phyloP scores from a whole-genome alignment of 192 early-diverging fungal genomes.

The Linnemannia elongata region DNA sequence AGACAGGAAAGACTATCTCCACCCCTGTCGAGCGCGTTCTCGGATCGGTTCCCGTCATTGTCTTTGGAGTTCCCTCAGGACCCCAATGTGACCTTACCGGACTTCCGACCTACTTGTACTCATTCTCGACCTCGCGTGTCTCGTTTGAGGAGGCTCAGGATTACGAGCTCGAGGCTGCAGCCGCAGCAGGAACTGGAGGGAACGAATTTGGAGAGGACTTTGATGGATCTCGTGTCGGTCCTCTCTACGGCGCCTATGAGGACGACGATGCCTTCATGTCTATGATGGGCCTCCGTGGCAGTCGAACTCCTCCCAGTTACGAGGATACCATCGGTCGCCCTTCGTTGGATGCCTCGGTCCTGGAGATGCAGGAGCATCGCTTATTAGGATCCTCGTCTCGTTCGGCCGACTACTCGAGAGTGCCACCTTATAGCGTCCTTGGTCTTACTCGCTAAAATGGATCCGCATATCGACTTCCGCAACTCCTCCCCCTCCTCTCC shows the following conservation, averaged over 20 bases:
- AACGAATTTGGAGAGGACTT: neutral
- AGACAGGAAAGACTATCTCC: constrained; percentile 27
- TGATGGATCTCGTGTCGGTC: constrained; percentile 27
- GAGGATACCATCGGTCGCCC: constrained; percentile 48
- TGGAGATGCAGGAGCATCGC: constrained; percentile 22
- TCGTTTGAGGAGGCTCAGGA: constrained; percentile 50
- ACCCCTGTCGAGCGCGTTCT: constrained; percentile 29
- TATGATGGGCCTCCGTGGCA: constrained; percentile 50
- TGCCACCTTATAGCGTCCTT: neutral
- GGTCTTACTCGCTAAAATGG: constrained; percentile 21
- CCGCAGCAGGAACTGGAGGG: neutral
- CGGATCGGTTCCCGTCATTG: constrained; percentile 39
- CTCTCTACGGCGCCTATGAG: constrained; percentile 53
- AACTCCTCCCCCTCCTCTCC: neutral
- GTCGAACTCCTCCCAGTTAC: constrained; percentile 51
- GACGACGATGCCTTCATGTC: constrained; percentile 53
- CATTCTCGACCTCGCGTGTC: constrained; percentile 50
- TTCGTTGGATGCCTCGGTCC: constrained; percentile 34
- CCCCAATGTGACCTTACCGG: constrained; percentile 50
- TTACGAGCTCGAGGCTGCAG: constrained; percentile 48
- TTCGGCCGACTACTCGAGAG: neutral
- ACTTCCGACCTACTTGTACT: constrained; percentile 42
- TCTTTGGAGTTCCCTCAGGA: constrained; percentile 36
- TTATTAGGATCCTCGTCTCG: neutral
- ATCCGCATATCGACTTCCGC: neutral